Evolutionary conservation across 1,139 yeast genomes (phyloP), one percentile per base, ranked within the genome.

Genomic region (Lodderomyces parapsilosis): DNA sequence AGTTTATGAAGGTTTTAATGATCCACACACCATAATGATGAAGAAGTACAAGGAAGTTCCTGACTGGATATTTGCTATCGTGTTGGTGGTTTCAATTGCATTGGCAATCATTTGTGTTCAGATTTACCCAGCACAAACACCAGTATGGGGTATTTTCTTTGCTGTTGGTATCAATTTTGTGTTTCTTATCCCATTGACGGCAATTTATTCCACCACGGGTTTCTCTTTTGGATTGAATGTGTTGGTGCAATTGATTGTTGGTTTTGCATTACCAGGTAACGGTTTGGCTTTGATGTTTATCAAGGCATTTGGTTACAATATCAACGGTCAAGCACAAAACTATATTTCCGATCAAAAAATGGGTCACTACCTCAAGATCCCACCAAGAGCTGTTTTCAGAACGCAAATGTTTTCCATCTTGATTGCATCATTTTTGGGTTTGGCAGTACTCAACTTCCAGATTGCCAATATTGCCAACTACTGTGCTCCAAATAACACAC

Each of bases 211-310:
- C 7, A 70, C 76, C 25, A 78, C 83, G 17, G 86, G 83, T 35
- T 63, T 67, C 47, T 58, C 67, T 19, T 65, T 80, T 47, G 81
- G 82, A 27, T 66, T 81, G 48, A 80, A 80, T 51, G 82, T 81
- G 6, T 61, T 82, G 49, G 80, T 78, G 34, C 86, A 82, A 57
- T 65, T 82, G 51, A 73, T 82, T 46, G 67, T 78, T 41, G 88
- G 88, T 18, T 80, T 80, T 52, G 82, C 83, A 2, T 50, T 81
- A 28, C 86, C 85, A 24, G 85, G 85, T 40, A 80, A 81, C 44
- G 83, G 83, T 36, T 63, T 71, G 40, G 86, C 86, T 1, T 61
- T 80, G 49, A 80, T 76, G 74, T 71, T 78, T 27, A 63, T 80
- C 49, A 81, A 81, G 55, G 80, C 83, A 1, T 70, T 71, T 47